Evolutionary conservation across 768 basidiomycete genomes (phyloP).

Genomic region (Amanita thiersii): DNA sequence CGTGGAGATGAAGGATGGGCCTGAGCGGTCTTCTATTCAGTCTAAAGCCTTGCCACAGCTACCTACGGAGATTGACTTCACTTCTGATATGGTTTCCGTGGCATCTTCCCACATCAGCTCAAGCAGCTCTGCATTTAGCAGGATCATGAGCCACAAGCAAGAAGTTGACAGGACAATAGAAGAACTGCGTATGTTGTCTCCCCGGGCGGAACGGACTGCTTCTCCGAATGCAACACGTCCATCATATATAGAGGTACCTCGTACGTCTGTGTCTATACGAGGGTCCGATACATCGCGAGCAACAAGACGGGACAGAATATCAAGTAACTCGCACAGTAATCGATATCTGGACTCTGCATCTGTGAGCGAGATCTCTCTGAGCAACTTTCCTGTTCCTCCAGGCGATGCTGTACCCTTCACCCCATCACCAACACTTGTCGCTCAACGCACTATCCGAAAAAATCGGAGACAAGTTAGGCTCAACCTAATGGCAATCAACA

Average conservation of each 20-base stretch:
- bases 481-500: neutral
- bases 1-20: too few species aligned
- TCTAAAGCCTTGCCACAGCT: slow-evolving; percentile 1
- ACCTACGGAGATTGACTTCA: neutral
- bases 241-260: too few species aligned
- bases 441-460: neutral
- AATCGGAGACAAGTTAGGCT: slow-evolving; percentile 10
- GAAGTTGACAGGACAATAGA: slow-evolving; percentile 62
- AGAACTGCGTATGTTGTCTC: slow-evolving; percentile 40
- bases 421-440: neutral
- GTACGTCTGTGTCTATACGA: too few species aligned
- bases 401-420: neutral
- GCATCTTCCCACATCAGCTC: slow-evolving; percentile 16
- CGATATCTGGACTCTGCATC: neutral
- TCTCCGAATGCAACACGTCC: too few species aligned
- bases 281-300: too few species aligned
- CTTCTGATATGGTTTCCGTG: slow-evolving; percentile 2
- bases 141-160: slow-evolving; percentile 50
- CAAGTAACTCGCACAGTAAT: too few species aligned
- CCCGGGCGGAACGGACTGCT: slow-evolving; percentile 7
- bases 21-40: neutral
- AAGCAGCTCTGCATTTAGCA: slow-evolving; percentile 33
- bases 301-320: neutral
- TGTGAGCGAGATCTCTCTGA: slow-evolving; percentile 56
- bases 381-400: slow-evolving; percentile 64